phyloP scores from a whole-genome alignment of 2,329 filamentous ascomycete species.

The Sporothrix sp. region DNA sequence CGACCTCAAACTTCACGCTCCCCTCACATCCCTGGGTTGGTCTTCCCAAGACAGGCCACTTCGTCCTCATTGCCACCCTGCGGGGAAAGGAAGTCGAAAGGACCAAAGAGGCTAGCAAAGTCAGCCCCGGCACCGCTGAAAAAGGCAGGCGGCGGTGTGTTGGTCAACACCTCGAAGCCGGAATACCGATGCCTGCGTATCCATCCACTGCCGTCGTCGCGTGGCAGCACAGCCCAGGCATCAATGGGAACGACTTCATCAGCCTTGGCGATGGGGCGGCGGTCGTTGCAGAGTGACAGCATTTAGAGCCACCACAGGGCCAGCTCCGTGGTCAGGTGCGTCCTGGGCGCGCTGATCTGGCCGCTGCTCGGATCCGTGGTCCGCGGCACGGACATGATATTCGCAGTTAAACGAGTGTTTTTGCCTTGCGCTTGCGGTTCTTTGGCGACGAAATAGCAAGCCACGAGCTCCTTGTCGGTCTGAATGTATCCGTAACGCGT shows the following conservation, averaged over 20 bases:
- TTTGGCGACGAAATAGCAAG: neutral
- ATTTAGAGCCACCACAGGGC: slow-evolving; percentile 1
- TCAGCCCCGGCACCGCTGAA: no score
- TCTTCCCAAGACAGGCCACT: neutral
- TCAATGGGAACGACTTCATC: neutral
- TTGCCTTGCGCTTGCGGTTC: neutral
- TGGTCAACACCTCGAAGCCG: neutral
- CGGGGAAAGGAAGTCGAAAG: neutral
- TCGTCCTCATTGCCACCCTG: neutral
- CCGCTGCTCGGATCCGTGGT: neutral
- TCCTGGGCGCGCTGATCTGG: neutral
- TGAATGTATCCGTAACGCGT: neutral
- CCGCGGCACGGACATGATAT: neutral
- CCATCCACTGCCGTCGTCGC: neutral
- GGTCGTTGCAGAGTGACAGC: neutral
- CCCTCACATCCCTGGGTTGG: neutral
- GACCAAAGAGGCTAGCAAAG: no score
- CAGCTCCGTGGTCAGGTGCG: neutral
- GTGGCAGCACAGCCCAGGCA: neutral
- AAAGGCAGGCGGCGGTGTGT: neutral
- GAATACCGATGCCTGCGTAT: neutral
- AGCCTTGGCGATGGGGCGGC: neutral
- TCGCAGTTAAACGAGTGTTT: neutral
- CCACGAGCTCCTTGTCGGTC: neutral
- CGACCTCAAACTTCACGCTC: neutral